Evolutionary conservation across 108 stramenopile species (phyloP).

Genomic region (Cafeteria roenbergensis): DNA sequence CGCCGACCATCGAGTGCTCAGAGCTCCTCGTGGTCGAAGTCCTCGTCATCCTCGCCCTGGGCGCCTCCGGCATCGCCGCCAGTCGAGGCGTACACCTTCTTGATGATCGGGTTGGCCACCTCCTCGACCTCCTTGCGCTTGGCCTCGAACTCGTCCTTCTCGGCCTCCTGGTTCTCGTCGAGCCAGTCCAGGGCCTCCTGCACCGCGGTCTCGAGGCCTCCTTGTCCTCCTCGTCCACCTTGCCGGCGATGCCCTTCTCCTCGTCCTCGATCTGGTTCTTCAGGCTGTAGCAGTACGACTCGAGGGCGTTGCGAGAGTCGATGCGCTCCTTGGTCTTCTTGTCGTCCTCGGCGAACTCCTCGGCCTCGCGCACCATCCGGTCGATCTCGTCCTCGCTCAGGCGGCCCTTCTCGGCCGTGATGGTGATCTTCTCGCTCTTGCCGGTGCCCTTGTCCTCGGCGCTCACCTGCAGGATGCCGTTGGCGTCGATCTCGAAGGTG

Average conservation of each 20-base stretch:
- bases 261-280: constrained; percentile 68
- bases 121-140: constrained; percentile 76
- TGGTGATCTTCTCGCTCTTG: constrained; percentile 83
- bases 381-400: constrained; percentile 81
- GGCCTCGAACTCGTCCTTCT: constrained; percentile 60
- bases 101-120: constrained; percentile 72
- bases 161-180: constrained; percentile 75
- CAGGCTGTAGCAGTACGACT: constrained; percentile 77
- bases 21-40: too few relatives aligned
- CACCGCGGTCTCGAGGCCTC: constrained; percentile 60
- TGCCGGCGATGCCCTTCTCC: constrained; percentile 50
- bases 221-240: constrained; percentile 69
- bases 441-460: constrained; percentile 84
- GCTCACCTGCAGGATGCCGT: constrained; percentile 77
- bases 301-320: constrained; percentile 71
- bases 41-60: too few relatives aligned
- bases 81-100: constrained; percentile 46
- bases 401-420: constrained; percentile 85
- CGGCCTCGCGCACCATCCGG: constrained; percentile 82
- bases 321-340: constrained; percentile 59
- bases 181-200: constrained; percentile 86
- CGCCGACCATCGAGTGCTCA: too few relatives aligned
- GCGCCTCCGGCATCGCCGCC: constrained; percentile 45
- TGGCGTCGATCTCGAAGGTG: constrained; percentile 87
- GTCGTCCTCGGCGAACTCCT: constrained; percentile 75